Evolutionary conservation across 805 yeast genomes (phyloP).

Genomic region (Vanderwaltozyma yarrowii): DNA sequence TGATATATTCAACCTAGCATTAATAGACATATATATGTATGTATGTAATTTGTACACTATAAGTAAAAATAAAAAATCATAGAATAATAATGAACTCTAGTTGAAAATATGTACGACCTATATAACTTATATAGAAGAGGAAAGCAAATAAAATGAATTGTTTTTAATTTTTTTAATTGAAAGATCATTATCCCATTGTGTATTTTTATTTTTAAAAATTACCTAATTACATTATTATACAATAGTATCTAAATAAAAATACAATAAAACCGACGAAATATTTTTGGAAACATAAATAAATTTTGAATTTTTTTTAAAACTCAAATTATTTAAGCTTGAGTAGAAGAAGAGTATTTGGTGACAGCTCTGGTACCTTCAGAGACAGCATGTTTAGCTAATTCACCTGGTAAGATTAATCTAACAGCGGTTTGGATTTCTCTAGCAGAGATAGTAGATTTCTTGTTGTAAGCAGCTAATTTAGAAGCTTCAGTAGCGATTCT

Average conservation of each 20-base stretch:
- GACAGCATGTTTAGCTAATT: slow-evolving; percentile 96
- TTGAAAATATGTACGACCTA: too few relatives aligned
- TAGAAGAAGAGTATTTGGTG: slow-evolving; percentile 79
- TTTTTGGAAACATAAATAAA: slow-evolving; percentile 29
- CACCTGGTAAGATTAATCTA: slow-evolving; percentile 96
- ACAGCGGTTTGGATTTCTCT: slow-evolving; percentile 99
- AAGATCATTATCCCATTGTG: slow-evolving; percentile 4
- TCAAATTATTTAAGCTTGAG: slow-evolving; percentile 29
- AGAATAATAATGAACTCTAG: too few relatives aligned
- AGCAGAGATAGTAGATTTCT: slow-evolving; percentile 94
- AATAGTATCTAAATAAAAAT: slow-evolving; percentile 2
- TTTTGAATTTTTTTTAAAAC: too few relatives aligned
- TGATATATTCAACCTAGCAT: too few relatives aligned
- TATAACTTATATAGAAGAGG: too few relatives aligned
- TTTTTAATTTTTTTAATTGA: too few relatives aligned
- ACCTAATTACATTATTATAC: slow-evolving; percentile 5
- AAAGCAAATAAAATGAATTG: background rate
- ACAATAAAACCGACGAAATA: slow-evolving; percentile 3
- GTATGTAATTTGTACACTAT: too few relatives aligned
- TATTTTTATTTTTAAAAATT: slow-evolving; percentile 1
- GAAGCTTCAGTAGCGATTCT: slow-evolving; percentile 98
- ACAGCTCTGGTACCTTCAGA: slow-evolving; percentile 99
- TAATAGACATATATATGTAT: too few relatives aligned
- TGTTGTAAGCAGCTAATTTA: slow-evolving; percentile 97
- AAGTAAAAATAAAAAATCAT: background rate